These are phyloP conservation scores for Metschnikowia continentalis DNA, from an alignment of 805 yeast species.

Conservation along the genomic window DNA sequence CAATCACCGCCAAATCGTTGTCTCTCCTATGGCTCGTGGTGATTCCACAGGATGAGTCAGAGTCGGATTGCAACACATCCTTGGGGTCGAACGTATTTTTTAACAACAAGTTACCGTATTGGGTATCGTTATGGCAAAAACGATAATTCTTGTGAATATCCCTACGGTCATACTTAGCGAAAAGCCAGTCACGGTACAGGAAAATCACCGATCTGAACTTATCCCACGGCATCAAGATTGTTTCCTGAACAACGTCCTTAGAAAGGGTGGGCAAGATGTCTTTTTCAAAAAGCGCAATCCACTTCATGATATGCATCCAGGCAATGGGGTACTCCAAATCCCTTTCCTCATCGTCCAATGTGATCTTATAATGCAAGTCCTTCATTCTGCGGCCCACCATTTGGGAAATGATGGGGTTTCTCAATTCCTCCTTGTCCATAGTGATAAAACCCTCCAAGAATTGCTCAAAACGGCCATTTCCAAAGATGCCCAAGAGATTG, in stretches of 20 bases:
- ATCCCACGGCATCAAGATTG: conserved; percentile 46
- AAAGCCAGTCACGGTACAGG: conserved; percentile 62
- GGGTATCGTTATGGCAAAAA: conserved; percentile 95
- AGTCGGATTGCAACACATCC: conserved; percentile 25
- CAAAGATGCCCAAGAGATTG: conserved; percentile 77
- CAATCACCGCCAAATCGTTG: conserved; percentile 79
- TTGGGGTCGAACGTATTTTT: conserved; percentile 50
- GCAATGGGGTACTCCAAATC: conserved; percentile 53
- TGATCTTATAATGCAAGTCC: conserved; percentile 81
- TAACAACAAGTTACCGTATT: conserved; percentile 87
- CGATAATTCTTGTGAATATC: conserved; percentile 49
- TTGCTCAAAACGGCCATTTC: conserved; percentile 93
- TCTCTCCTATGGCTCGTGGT: conserved; percentile 33
- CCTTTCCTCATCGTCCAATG: conserved; percentile 54
- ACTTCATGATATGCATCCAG: conserved; percentile 67
- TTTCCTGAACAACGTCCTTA: conserved; percentile 27
- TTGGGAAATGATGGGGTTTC: conserved; percentile 70
- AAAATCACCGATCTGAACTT: conserved; percentile 46
- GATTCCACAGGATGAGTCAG: conserved; percentile 8
- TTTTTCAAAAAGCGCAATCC: conserved; percentile 50
- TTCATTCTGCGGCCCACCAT: conserved; percentile 96
- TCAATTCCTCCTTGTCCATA: conserved; percentile 65
- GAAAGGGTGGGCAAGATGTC: conserved; percentile 40
- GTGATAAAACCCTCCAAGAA: conserved; percentile 80
- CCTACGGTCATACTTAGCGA: conserved; percentile 42